Base-by-base conservation (phyloP, 2,329 filamentous ascomycete genomes). In the Scytalidium sp. region DNA sequence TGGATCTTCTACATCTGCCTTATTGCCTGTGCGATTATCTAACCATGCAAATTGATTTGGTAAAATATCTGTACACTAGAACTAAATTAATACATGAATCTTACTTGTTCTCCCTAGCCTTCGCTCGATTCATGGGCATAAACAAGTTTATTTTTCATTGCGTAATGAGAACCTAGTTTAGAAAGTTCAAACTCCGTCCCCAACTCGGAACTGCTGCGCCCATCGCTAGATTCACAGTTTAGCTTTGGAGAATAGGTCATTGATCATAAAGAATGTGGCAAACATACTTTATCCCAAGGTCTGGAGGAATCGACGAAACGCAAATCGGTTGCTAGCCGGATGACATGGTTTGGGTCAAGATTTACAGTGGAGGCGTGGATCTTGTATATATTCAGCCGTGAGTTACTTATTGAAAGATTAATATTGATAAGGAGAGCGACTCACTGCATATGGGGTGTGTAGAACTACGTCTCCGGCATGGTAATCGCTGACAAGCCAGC, bases 381-480 rank as follows among this genome's bases (percentile, higher is more conserved):
- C 51, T 50, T 21, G 10, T 36, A 21, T 23, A 10, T 4, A 7
- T 23, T 11, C n/a, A 29, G 5, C n/a, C 20, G 7, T 23, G 11
- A 27, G 13, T 10, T 27, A 41, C 25, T 2, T 41, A 8, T 15
- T 11, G n/a, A n/a, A 8, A n/a, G 17, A 25, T 25, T 25, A 4
- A 22, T 9, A 15, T 17, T 15, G 21, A n/a, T 3, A 17, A 13
- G 1, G 17, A 15, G 10, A 20, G 7, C 3, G 8, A 23, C 13
- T 69, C 21, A 48, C 66, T 52, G 66, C 65, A 53, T 67, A 72
- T 9, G 71, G 67, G 50, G 71, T 66, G 56, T 75, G 74, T 45
- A 77, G 71, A 5, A 70, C 67, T 8, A 70, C 67, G 60, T 70
- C 68, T 2, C 67, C 68, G 3, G 67, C 67, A 53, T 70, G 67